Base-by-base conservation (phyloP, 805 yeast genomes). In the Saccharomyces cerevisiae region DNA sequence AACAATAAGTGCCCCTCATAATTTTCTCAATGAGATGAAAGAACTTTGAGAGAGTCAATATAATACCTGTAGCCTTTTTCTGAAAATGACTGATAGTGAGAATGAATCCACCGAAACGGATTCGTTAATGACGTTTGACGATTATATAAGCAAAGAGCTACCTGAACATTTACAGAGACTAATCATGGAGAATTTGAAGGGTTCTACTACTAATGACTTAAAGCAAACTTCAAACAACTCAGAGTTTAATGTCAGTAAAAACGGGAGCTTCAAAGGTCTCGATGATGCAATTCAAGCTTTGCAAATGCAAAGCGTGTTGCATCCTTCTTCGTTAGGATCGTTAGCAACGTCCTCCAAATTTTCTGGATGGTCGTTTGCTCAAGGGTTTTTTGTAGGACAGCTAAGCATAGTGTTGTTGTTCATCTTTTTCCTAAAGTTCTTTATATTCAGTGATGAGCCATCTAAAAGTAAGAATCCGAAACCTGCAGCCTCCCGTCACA, bases 301-400 rank as follows among this genome's bases (percentile, higher is more conserved):
- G 31, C 41, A 30, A 26, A 13, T 28, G 43, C n/a, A 6, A 28
- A 32, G 29, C 14, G 43, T 36, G 48, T 17, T 46, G 24, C 26
- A 14, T 9, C 32, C 55, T 9, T 6, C 43, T 6, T 36, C 43
- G 8, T 21, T 36, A 9, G 43, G 43, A 36, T 17, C 43, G 24
- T 27, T 46, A 46, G 22, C 48, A 28, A 22, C 30, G 22, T 10
- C 48, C 5, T 48, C 48, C 27, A 48, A 26, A 6, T 28, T 48
- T 28, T 41, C 26, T 9, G 28, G 52, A 26, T 82, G 88, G 86
- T 79, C 87, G n/a, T 87, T 87, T 62, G 81, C 89, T 0, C 88
- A 85, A 59, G 95, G 95, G 1, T 73, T 87, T 13, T 71, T 87
- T 1, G 56, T 87, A 1, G 95, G 95, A 0, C 94, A 87, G 64